Base-by-base conservation (phyloP, 2,329 filamentous ascomycete species). In the Arthrobotrys iridis region DNA sequence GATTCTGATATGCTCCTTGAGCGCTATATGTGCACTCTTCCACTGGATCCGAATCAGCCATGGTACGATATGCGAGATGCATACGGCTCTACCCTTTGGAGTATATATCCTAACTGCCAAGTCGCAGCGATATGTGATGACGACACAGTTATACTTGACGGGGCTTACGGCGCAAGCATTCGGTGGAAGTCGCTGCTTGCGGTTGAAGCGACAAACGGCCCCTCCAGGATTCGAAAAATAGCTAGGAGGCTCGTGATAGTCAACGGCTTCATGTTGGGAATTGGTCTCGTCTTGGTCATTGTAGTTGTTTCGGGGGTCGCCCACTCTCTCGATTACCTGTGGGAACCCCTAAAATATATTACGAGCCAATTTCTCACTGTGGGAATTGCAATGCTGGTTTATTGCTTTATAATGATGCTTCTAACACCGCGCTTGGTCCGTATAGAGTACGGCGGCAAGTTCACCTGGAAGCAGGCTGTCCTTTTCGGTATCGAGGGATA, bases 1-100 rank as follows among this genome's bases (percentile, higher is more conserved):
- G 81, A 83, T 77, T 80, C 79, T 7, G 81, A 82, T 55, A 77
- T 72, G 46, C 79, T 83, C 1, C 78, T 83, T 0, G 81, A 82
- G 68, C 79, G 82, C 2, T 80, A 80, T 22, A 64, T 63, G 2
- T 63, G 40, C 22, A 35, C 37, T 4, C 58, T 46, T 11, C 40
- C 58, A 10, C 22, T 50, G 0, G 30, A 64, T 1, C 75, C 57
- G 0, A 57, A 76, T 0, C 80, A 82, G 37, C 68, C 79, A 7
- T 81, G 81, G 80, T 75, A 78, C 20, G 48, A 82, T 24, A 82
- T 82, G 78, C 73, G 18, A 1, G 82, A 83, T 52, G 77, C 79
- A 4, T 83, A 81, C 57, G 58, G 78, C n/a, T 79, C 80, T 10
- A 72, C 73, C 1, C 79, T 82, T 2, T 82, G 81, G 80, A 81